These are phyloP conservation scores for Mucor ambiguus DNA, from an alignment of 371 early-diverging fungal genomes.

Conservation along the genomic window DNA sequence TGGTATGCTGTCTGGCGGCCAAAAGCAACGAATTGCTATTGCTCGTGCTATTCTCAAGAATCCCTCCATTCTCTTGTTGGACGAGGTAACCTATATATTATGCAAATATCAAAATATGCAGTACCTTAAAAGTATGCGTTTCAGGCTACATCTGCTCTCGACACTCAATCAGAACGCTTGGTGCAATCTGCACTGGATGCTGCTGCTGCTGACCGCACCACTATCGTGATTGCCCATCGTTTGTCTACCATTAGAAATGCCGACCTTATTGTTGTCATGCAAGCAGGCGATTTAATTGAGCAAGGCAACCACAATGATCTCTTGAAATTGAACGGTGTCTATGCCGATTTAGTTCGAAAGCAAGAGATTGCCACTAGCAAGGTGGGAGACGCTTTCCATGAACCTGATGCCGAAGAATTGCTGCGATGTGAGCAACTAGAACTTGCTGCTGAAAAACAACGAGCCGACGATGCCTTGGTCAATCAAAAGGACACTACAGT, in stretches of 20 bases:
- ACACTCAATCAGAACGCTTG: constrained; percentile 78
- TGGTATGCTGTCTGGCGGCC: constrained; percentile 82
- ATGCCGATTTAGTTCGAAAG: constrained; percentile 59
- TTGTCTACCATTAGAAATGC: constrained; percentile 82
- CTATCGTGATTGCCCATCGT: constrained; percentile 93
- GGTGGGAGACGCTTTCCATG: constrained; percentile 21
- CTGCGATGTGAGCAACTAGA: constrained; percentile 45
- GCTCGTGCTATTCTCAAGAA: constrained; percentile 54
- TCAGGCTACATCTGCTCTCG: constrained; percentile 77
- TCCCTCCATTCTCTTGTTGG: constrained; percentile 47
- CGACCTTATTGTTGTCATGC: constrained; percentile 83
- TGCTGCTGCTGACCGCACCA: constrained; percentile 79
- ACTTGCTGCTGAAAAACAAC: constrained; percentile 14
- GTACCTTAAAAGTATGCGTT: not conserved
- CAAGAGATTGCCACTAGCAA: constrained; percentile 53
- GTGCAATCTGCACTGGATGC: constrained; percentile 82
- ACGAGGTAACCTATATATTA: constrained; percentile 40
- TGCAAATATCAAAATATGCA: too few species aligned
- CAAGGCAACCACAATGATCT: constrained; percentile 72
- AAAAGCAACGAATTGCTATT: constrained; percentile 56
- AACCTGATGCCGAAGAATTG: constrained; percentile 30
- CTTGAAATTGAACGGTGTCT: constrained; percentile 52
- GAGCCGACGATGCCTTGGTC: constrained; percentile 24
- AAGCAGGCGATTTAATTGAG: constrained; percentile 73
- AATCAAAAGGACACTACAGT: constrained; percentile 28